Base-by-base conservation (phyloP, 129 eudicot species). In the Heracleum sosnowskyi region DNA sequence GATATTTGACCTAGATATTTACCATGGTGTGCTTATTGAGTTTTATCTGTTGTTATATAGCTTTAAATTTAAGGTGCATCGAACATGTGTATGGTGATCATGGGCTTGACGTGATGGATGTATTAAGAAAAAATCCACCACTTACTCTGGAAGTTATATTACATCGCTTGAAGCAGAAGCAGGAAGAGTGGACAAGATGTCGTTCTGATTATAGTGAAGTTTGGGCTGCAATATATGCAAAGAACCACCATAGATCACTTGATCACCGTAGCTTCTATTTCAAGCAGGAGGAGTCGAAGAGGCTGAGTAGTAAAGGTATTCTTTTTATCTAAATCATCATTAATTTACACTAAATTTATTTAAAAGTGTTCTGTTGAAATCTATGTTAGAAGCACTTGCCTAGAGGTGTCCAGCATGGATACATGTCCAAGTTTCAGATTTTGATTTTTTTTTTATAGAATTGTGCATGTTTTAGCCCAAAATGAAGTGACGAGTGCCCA, bases 251-350 rank as follows among this genome's bases (percentile, higher is more conserved):
- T 75, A 92, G 92, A 82, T 92, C 99, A 72, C 99, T 95, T 41
- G 99, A 92, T 85, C 97, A 95, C 77, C 90, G 99, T 75, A 95
- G 97, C 86, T 95, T 95, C 78, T 95, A 95, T 87, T 92, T 92
- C 83, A 95, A 92, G 89, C 97, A 95, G 90, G 96, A 95, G 83
- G 99, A 95, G 78, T 66, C 94, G 10, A 95, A 95, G 91, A 86
- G 82, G 89, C 82, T 92, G 91, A 87, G 96, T 82, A 84, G 90
- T 47, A 90, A 95, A 92, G 99, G 99, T 95, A 92, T 73, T 5
- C 11, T 40, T 57, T 20, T 18, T 36, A 36, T 36, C 16, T 66
- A n/a, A 8, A 9, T n/a, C 15, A 57, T n/a, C 33, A 57, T n/a
- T 57, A n/a, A 29, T 57, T 57, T 57, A 57, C 66, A 26, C 15